Percentiles rank a stretch among this genome's conserved stretches.
Conservation (phyloP, 225 moss, liverwort and hornwort genomes). For the Polytrichum commune region DNA sequence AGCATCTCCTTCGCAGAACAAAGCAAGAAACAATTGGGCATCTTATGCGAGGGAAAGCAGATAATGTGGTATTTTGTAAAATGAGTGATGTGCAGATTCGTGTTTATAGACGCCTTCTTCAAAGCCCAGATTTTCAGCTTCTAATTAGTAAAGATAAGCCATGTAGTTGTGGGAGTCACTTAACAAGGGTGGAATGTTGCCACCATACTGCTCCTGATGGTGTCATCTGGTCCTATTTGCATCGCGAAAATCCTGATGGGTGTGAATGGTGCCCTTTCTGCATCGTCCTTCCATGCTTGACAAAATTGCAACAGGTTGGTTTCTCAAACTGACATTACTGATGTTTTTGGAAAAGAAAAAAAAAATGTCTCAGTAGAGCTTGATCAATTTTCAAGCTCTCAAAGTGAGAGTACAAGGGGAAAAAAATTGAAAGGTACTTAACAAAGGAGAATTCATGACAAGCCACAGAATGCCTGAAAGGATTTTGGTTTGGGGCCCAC, state of each 20-base stretch:
- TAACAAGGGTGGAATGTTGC: conserved; percentile 80
- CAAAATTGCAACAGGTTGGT: conserved; percentile 82
- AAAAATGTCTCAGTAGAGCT: no score
- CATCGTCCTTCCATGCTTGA: conserved; percentile 83
- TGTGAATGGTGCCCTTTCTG: conserved; percentile 86
- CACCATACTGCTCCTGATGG: conserved; percentile 77
- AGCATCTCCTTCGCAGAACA: conserved; percentile 70
- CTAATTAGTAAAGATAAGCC: conserved; percentile 63
- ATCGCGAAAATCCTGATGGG: conserved; percentile 58
- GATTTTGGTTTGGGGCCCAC: no score
- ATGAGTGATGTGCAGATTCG: conserved; percentile 82
- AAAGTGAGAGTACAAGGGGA: no score
- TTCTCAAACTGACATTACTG: no score
- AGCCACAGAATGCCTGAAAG: no score
- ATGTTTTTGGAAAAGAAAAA: no score
- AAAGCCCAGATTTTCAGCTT: conserved; percentile 84
- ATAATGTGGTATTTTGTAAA: conserved; percentile 86
- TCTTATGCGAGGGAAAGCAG: conserved; percentile 90
- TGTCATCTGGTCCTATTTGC: conserved; percentile 78
- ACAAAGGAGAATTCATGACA: no score
- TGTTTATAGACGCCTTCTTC: conserved; percentile 71
- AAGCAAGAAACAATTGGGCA: conserved; percentile 92
- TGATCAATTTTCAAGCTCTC: no score
- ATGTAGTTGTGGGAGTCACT: conserved; percentile 79
- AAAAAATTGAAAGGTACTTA: no score